Conservation (phyloP, 306 rosid genomes). For the Citrullus colocynthis region DNA sequence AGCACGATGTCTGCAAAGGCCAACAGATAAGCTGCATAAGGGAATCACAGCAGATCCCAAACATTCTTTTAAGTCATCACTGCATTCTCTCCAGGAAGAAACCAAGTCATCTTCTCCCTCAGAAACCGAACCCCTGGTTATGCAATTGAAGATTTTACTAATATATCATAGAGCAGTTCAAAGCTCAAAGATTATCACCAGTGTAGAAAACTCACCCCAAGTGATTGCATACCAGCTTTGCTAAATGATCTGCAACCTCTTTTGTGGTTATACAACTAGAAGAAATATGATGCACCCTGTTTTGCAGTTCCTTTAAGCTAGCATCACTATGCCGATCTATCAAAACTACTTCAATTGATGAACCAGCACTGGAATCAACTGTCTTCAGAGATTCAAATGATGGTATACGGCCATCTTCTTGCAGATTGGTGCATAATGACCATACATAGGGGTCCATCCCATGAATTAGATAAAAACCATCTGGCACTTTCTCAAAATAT, state of each 20-base stretch:
- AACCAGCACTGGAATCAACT: slow-evolving; percentile 40
- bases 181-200: not conserved
- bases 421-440: slow-evolving; percentile 81
- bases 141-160: slow-evolving; percentile 28
- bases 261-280: slow-evolving; percentile 44
- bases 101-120: slow-evolving; percentile 56
- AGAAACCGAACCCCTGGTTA: slow-evolving; percentile 80
- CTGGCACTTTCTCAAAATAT: slow-evolving; percentile 75
- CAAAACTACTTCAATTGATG: slow-evolving; percentile 70
- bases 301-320: slow-evolving; percentile 73
- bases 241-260: slow-evolving; percentile 87
- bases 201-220: slow-evolving; percentile 73
- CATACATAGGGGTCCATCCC: slow-evolving; percentile 93
- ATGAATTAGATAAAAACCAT: slow-evolving; percentile 77
- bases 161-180: slow-evolving; percentile 10
- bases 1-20: slow-evolving; percentile 97
- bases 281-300: slow-evolving; percentile 48
- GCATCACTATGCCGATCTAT: slow-evolving; percentile 67
- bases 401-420: slow-evolving; percentile 81
- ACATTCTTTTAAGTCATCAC: slow-evolving; percentile 66
- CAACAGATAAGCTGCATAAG: slow-evolving; percentile 74
- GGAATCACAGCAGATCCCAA: slow-evolving; percentile 90
- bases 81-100: slow-evolving; percentile 72
- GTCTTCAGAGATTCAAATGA: slow-evolving; percentile 61
- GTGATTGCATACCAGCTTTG: slow-evolving; percentile 75